Conservation (phyloP, 345 rosid genomes). For the Triadica sebifera region DNA sequence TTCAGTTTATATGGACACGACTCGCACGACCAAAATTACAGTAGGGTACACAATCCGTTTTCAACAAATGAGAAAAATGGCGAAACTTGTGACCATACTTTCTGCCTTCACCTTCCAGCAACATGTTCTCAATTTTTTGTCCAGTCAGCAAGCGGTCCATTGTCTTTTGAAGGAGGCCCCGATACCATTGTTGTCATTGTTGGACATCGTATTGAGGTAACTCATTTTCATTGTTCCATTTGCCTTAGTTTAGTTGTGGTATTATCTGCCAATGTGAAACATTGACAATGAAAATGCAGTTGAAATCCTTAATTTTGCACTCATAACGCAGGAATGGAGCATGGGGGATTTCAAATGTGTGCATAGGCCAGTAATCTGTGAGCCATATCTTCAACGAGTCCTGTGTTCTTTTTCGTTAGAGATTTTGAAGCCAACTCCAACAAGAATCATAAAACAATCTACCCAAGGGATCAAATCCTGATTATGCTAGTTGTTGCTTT, state of each 20-base stretch:
- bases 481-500: constrained; percentile 39
- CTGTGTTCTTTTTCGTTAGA: constrained; percentile 48
- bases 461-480: constrained; percentile 57
- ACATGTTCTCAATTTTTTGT: constrained; percentile 45
- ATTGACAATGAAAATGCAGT: too few relatives aligned
- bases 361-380: constrained; percentile 42
- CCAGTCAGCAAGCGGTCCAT: constrained; percentile 37
- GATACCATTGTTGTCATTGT: constrained; percentile 54
- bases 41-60: constrained; percentile 27
- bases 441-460: constrained; percentile 29
- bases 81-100: constrained; percentile 33
- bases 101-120: constrained; percentile 58
- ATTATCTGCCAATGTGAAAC: too few relatives aligned
- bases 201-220: constrained; percentile 60
- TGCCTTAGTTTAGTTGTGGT: background rate
- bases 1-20: constrained; percentile 42
- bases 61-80: constrained; percentile 15
- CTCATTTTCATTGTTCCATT: background rate
- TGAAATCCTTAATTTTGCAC: too few relatives aligned
- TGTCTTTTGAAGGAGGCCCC: constrained; percentile 48
- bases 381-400: constrained; percentile 34
- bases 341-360: constrained; percentile 53
- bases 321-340: constrained; percentile 56
- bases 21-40: constrained; percentile 29
- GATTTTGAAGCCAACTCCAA: constrained; percentile 22